Conservation (phyloP, 495 filamentous ascomycete species). For the Glarea lozoyensis region DNA sequence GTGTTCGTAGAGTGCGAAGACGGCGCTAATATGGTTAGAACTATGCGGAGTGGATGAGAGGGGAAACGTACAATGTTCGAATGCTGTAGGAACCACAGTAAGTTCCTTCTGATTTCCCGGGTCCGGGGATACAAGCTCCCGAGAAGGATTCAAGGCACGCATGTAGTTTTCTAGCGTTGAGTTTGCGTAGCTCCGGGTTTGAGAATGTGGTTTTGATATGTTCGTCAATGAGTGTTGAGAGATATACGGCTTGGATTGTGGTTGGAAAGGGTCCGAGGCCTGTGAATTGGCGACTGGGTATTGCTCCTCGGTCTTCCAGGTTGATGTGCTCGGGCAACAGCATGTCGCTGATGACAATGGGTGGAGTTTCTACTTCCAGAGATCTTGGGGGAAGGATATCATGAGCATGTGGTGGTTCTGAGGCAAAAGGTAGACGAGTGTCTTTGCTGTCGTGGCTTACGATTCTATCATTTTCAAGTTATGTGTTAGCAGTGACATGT, state of each 20-base stretch:
- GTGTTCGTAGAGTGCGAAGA: conserved; percentile 2
- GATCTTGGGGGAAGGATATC: conserved; percentile 1
- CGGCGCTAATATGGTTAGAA: conserved; percentile 2
- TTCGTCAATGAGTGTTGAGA: conserved; percentile 7
- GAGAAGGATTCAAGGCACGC: conserved; percentile 5
- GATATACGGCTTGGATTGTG: conserved; percentile 10
- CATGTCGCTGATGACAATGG: conserved; percentile 1
- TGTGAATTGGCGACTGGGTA: conserved; percentile 1
- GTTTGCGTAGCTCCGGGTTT: neutral
- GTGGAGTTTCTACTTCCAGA: neutral
- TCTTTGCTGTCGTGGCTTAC: conserved; percentile 5
- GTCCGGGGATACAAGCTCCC: conserved; percentile 3
- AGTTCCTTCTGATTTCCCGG: conserved; percentile 1
- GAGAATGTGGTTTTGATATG: conserved; percentile 2
- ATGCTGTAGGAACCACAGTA: conserved; percentile 14
- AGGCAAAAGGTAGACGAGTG: conserved; percentile 10
- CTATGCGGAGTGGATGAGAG: neutral
- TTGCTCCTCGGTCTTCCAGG: neutral
- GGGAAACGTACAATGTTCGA: conserved; percentile 1
- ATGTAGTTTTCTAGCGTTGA: conserved; percentile 4
- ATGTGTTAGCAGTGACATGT: no score
- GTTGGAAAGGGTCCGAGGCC: conserved; percentile 2
- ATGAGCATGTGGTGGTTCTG: conserved; percentile 2
- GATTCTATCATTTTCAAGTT: no score
- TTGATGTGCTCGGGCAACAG: conserved; percentile 2